Percentiles rank a stretch among this genome's conserved stretches.
phyloP scores from a whole-genome alignment of 2,329 filamentous ascomycete genomes.

The Teratosphaeria destructans region DNA sequence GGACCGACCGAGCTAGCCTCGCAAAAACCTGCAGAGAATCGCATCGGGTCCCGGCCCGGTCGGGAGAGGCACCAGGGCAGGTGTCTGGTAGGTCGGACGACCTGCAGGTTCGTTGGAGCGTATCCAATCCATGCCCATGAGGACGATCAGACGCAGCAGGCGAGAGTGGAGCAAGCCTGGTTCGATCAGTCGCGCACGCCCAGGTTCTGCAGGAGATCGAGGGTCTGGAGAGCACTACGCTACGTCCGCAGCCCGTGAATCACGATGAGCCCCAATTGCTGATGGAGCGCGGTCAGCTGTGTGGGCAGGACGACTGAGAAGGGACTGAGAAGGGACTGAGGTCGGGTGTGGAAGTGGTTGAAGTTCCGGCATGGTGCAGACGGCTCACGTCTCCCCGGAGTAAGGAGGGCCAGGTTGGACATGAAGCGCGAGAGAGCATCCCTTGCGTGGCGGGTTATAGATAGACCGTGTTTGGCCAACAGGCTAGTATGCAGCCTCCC shows the following conservation, averaged over 20 bases:
- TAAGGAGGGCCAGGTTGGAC: conserved; percentile 10
- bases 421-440: conserved; percentile 6
- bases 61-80: conserved; percentile 22
- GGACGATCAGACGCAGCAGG: conserved; percentile 22
- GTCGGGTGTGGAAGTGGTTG: not conserved
- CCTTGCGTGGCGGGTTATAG: conserved; percentile 23
- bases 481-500: conserved; percentile 37
- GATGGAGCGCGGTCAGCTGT: not conserved
- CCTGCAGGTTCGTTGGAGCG: conserved; percentile 11
- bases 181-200: conserved; percentile 11
- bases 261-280: not conserved
- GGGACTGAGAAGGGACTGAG: not conserved
- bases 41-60: conserved; percentile 21
- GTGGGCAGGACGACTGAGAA: not conserved
- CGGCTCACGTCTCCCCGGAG: conserved; percentile 1
- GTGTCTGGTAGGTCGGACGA: conserved; percentile 15
- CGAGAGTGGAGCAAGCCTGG: conserved; percentile 12
- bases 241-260: not conserved
- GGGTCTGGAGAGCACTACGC: not conserved
- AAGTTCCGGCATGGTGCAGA: not conserved
- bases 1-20: conserved; percentile 15
- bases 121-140: conserved; percentile 18
- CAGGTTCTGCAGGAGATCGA: conserved; percentile 10
- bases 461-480: conserved; percentile 30
- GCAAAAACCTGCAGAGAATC: conserved; percentile 16